These are phyloP conservation scores for Hortiboletus campestris DNA, from an alignment of 768 basidiomycete genomes.

Conservation along the genomic window DNA sequence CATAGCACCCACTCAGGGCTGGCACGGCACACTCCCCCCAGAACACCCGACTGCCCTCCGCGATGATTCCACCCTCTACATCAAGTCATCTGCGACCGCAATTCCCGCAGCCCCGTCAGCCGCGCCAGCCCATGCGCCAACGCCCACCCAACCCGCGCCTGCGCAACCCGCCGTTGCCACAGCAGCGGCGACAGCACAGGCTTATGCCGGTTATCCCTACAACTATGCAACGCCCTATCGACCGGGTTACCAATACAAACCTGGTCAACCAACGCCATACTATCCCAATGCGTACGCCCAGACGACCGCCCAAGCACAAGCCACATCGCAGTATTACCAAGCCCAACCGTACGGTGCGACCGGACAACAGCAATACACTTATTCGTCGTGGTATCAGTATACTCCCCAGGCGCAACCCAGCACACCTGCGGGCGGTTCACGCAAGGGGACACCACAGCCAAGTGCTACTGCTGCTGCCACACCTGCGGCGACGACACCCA, in stretches of 20 bases:
- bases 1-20: constrained; percentile 56
- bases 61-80: constrained; percentile 72
- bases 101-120: constrained; percentile 34
- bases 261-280: constrained; percentile 35
- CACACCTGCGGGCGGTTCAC: constrained; percentile 31
- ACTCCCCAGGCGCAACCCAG: constrained; percentile 31
- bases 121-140: constrained; percentile 34
- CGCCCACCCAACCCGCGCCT: constrained; percentile 27
- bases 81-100: constrained; percentile 44
- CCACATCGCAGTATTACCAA: constrained; percentile 36
- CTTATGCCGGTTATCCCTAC: constrained; percentile 35
- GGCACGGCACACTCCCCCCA: constrained; percentile 71
- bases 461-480: constrained; percentile 26
- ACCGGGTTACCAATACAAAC: constrained; percentile 37
- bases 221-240: constrained; percentile 36
- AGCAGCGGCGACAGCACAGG: constrained; percentile 27
- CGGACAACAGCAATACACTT: constrained; percentile 42
- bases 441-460: constrained; percentile 46
- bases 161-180: constrained; percentile 21
- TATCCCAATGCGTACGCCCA: constrained; percentile 30
- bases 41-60: constrained; percentile 58
- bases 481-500: constrained; percentile 24
- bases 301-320: constrained; percentile 26
- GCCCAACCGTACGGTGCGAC: constrained; percentile 35
- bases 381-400: constrained; percentile 46